phyloP scores from a whole-genome alignment of 352 stramenopile species.

The Phytophthora macrochlamydospora region DNA sequence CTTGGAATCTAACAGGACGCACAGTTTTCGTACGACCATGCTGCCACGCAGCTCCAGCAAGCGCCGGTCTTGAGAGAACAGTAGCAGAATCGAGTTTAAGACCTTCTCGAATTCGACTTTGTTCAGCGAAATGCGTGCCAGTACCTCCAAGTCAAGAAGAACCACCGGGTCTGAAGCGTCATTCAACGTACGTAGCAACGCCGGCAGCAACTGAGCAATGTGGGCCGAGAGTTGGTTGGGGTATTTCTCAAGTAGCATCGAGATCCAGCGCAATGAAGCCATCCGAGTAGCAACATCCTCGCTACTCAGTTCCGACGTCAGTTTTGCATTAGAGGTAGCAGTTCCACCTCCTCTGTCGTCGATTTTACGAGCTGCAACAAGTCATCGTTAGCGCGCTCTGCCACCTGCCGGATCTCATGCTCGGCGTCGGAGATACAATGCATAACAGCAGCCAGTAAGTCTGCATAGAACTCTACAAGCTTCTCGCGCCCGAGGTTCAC shows the following conservation, averaged over 20 bases:
- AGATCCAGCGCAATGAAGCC: conserved; percentile 95
- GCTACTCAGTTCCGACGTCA: conserved; percentile 94
- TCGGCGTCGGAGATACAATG: conserved; percentile 98
- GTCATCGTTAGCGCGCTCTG: conserved; percentile 96
- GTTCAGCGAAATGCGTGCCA: conserved; percentile 95
- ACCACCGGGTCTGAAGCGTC: conserved; percentile 97
- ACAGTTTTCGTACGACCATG: conserved; percentile 98
- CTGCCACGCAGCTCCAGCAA: conserved; percentile 95
- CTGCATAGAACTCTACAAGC: conserved; percentile 95
- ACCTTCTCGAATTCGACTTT: conserved; percentile 93
- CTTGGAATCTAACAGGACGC: conserved; percentile 96
- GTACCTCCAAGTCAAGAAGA: conserved; percentile 95
- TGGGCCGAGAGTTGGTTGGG: conserved; percentile 93
- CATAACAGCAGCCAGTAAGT: conserved; percentile 98
- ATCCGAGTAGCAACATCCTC: conserved; percentile 98
- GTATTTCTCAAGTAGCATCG: conserved; percentile 99
- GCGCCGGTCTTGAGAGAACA: conserved; percentile 92
- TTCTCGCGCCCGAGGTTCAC: conserved; percentile 95
- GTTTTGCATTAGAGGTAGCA: conserved; percentile 93
- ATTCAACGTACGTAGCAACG: conserved; percentile 96
- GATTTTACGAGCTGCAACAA: conserved; percentile 95
- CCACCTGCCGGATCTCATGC: conserved; percentile 96
- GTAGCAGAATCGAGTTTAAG: conserved; percentile 94
- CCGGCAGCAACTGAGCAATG: conserved; percentile 93
- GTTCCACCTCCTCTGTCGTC: conserved; percentile 89